These are phyloP conservation scores for Colletotrichum spaethianum DNA, from an alignment of 2,329 filamentous ascomycete species.

Conservation along the genomic window DNA sequence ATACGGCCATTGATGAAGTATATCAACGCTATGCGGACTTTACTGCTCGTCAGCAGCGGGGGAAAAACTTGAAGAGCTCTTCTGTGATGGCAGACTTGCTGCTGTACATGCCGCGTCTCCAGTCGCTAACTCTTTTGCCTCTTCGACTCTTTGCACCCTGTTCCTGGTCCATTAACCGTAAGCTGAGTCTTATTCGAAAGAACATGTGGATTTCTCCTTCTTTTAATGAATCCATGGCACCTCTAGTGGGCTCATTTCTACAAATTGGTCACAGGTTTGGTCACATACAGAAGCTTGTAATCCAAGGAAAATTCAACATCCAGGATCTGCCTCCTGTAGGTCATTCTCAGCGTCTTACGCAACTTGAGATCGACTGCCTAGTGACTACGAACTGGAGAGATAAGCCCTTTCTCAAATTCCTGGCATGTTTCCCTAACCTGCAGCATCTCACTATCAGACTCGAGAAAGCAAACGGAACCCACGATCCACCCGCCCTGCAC, in stretches of 20 bases:
- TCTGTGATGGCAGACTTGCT: not conserved
- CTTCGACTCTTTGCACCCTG: not conserved
- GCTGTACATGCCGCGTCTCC: not conserved
- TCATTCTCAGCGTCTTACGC: not conserved
- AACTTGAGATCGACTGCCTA: not conserved
- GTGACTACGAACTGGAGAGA: not conserved
- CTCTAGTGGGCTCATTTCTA: slow-evolving; percentile 2
- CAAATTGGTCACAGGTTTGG: not conserved
- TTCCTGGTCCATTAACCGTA: not conserved
- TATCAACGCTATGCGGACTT: not conserved
- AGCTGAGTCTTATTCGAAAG: not conserved
- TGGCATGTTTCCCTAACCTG: slow-evolving; percentile 1
- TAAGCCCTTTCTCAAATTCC: not conserved
- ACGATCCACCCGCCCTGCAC: not conserved
- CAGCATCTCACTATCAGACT: slow-evolving; percentile 5
- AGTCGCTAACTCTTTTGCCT: not conserved
- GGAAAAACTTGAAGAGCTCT: not conserved
- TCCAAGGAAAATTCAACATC: not conserved
- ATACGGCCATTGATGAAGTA: not conserved
- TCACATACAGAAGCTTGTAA: not conserved
- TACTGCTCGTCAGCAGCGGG: not conserved
- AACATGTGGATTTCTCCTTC: slow-evolving; percentile 19
- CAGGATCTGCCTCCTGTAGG: not conserved
- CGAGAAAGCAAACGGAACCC: not conserved
- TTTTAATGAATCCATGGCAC: slow-evolving; percentile 10